phyloP scores from a whole-genome alignment of 2,329 filamentous ascomycete species.

The Tolypocladium album region DNA sequence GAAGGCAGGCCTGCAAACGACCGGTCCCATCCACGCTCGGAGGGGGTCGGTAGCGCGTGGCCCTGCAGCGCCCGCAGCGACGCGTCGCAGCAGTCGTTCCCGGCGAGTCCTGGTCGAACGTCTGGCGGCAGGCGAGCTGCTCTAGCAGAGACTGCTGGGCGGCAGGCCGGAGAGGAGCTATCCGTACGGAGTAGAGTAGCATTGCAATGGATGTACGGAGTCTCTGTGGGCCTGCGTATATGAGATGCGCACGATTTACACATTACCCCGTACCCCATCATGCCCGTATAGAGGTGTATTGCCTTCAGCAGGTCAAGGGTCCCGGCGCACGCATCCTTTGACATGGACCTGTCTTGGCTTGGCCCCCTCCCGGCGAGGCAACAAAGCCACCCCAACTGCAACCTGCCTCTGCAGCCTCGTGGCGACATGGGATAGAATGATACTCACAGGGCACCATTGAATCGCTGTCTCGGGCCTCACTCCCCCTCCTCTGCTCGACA shows the following conservation, averaged over 20 bases:
- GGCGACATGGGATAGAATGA: background rate
- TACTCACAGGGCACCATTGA: background rate
- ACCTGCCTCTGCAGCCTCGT: background rate
- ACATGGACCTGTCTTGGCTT: background rate
- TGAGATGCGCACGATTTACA: background rate
- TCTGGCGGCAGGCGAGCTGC: background rate
- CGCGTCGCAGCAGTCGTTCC: background rate
- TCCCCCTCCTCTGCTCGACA: background rate
- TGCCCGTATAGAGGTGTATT: background rate
- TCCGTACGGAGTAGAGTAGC: background rate
- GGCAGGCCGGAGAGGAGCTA: background rate
- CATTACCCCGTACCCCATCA: background rate
- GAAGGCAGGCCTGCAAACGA: no score
- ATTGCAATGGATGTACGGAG: background rate
- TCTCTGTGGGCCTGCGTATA: background rate
- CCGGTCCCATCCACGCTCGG: background rate
- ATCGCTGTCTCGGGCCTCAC: background rate
- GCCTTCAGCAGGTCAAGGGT: constrained; percentile 11
- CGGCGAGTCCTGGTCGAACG: background rate
- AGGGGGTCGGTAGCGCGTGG: background rate
- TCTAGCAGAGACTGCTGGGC: background rate
- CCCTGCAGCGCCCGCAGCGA: background rate
- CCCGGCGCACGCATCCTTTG: background rate
- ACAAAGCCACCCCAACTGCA: background rate
- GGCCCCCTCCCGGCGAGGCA: background rate